Evolutionary conservation across 116 monocot genomes (phyloP), one percentile per base, ranked within the genome.

Genomic region (Posidonia oceanica): DNA sequence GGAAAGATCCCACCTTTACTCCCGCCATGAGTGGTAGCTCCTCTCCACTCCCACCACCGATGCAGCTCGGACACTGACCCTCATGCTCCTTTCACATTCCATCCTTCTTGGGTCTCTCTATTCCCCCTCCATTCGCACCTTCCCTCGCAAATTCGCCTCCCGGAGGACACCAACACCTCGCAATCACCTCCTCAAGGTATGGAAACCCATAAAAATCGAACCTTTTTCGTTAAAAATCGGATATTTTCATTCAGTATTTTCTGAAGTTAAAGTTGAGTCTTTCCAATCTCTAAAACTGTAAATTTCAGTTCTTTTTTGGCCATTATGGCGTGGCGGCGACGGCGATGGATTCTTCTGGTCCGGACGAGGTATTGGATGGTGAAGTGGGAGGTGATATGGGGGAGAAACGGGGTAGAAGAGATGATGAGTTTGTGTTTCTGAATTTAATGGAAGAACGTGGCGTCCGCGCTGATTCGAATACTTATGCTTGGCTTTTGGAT

Each of bases 401-500:
- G 39, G 18, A 44, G 20, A 44, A 39, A 41, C 4, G 40, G 44
- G 44, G 7, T 7, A 42, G 16, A 23, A 67, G 16, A 17, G 64
- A 64, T 60, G 60, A 60, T n/a, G 64, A 14, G 15, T 51, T 48
- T 52, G 17, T 13, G 3, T 54, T 23, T 69, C 54, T 69, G 7
- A 36, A 69, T 15, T 54, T 54, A 36, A 69, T 77, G 72, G 79
- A 77, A 13, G 72, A 63, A 36, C 59, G 54, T 6, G 75, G 69
- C 17, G 61, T 72, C 55, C 59, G 37, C 3, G 64, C 69, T 7
- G 80, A 77, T 53, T 7, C 11, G 20, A 71, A 75, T 41, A 77
- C 85, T 3, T 88, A 64, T 59, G 39, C 55, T 58, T 81, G 38
- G 51, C 61, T 78, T 3, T 63, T 84, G 16, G 79, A 82, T 8